Evolutionary conservation across 805 yeast species (phyloP).

Genomic region (Sugiyamaella qingdaonensis): DNA sequence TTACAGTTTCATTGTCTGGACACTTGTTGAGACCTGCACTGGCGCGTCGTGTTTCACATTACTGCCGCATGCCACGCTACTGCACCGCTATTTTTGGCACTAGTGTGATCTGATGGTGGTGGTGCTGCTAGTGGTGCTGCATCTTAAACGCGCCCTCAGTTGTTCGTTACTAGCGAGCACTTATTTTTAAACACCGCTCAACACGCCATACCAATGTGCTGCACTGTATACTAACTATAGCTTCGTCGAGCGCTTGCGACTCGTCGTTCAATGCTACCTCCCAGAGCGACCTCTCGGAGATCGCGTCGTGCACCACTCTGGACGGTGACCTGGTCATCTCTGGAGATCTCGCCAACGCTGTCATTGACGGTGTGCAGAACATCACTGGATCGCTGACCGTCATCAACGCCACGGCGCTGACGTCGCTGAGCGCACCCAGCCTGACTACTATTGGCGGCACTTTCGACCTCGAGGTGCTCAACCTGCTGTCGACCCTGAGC

Average conservation of each 20-base stretch:
- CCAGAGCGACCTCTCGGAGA: constrained; percentile 70
- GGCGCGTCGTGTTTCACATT: too few species aligned
- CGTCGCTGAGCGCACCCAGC: constrained; percentile 70
- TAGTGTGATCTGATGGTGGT: too few species aligned
- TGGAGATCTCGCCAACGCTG: constrained; percentile 53
- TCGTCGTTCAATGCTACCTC: constrained; percentile 53
- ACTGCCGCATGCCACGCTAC: too few species aligned
- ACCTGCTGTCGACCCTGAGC: constrained; percentile 61
- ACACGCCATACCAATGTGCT: too few species aligned
- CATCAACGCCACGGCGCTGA: constrained; percentile 59
- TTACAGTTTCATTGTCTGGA: too few species aligned
- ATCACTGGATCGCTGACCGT: constrained; percentile 73
- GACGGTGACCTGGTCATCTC: constrained; percentile 70
- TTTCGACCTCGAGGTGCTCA: constrained; percentile 58
- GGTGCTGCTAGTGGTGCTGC: too few species aligned
- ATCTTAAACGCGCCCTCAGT: too few species aligned
- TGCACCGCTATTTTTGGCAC: too few species aligned
- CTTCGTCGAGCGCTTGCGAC: constrained; percentile 11
- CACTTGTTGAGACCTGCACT: too few species aligned
- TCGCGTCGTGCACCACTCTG: constrained; percentile 71
- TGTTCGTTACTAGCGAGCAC: too few species aligned
- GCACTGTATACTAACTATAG: too few species aligned
- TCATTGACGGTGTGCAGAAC: constrained; percentile 67
- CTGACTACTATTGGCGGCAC: constrained; percentile 71
- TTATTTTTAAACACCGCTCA: too few species aligned